Conservation (phyloP, 2,329 filamentous ascomycete genomes). For the Lachnellula willkommii region DNA sequence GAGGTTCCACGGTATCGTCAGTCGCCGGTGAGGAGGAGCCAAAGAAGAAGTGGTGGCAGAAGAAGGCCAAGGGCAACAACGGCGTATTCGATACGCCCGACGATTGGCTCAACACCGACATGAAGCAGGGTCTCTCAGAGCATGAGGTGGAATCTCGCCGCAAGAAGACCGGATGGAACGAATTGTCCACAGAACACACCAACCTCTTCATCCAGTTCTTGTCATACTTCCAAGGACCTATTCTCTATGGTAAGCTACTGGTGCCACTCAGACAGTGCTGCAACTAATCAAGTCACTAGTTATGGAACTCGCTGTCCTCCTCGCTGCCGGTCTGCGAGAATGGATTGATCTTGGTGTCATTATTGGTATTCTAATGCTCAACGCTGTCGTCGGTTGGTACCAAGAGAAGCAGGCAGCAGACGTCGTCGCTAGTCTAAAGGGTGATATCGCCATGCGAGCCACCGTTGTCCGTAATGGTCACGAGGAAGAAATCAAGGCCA, state of each 20-base stretch:
- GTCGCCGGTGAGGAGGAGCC: conserved; percentile 37
- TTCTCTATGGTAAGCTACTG: conserved; percentile 63
- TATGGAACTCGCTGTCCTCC: conserved; percentile 70
- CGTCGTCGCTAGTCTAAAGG: conserved; percentile 68
- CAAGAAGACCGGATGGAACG: conserved; percentile 65
- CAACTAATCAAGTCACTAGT: conserved; percentile 39
- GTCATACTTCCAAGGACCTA: conserved; percentile 68
- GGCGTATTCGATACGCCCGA: conserved; percentile 45
- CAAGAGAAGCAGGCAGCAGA: conserved; percentile 77
- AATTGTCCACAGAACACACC: conserved; percentile 68
- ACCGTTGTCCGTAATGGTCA: conserved; percentile 61
- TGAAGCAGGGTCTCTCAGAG: conserved; percentile 55
- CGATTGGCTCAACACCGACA: conserved; percentile 66
- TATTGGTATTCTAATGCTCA: conserved; percentile 67
- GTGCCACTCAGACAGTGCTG: background rate
- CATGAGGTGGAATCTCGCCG: conserved; percentile 58
- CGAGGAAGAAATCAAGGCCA: conserved; percentile 64
- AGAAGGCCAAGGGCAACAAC: conserved; percentile 41
- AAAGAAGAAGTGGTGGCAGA: conserved; percentile 55
- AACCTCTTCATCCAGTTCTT: conserved; percentile 72
- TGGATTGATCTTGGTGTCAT: conserved; percentile 78
- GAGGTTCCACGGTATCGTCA: conserved; percentile 39
- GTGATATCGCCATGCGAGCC: conserved; percentile 72
- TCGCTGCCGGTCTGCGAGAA: conserved; percentile 68
- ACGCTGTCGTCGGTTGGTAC: conserved; percentile 73